These are phyloP conservation scores for Helichrysum umbraculigerum DNA, from an alignment of 129 eudicot genomes.

Conservation along the genomic window DNA sequence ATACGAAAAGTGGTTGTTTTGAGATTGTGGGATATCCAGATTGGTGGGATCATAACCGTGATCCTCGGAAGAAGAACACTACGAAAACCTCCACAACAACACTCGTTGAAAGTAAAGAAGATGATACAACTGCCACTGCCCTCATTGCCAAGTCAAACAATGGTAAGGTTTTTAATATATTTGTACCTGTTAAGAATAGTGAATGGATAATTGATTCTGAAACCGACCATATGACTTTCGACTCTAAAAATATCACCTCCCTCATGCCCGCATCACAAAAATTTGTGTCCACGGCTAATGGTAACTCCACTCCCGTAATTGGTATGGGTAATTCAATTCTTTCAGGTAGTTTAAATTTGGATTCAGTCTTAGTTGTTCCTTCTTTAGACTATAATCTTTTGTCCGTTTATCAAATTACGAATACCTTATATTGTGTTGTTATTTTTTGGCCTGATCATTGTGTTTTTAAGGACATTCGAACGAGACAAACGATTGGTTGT, in stretches of 20 bases:
- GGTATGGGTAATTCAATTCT: neutral
- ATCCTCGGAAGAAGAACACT: neutral
- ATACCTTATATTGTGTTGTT: too few species aligned
- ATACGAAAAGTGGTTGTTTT: neutral
- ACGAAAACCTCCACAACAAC: neutral
- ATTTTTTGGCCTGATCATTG: too few species aligned
- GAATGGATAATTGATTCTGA: slow-evolving; percentile 21
- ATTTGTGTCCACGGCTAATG: neutral
- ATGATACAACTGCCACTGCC: neutral
- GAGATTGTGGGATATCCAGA: slow-evolving; percentile 15
- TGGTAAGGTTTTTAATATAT: neutral
- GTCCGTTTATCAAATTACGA: neutral
- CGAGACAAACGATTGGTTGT: too few species aligned
- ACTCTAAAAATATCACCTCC: neutral
- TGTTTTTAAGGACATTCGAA: too few species aligned
- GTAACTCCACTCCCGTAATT: neutral
- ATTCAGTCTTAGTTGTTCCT: slow-evolving; percentile 6
- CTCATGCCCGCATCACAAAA: neutral
- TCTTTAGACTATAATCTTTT: slow-evolving; percentile 11
- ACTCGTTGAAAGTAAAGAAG: neutral
- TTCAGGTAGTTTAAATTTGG: neutral
- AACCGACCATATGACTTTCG: slow-evolving; percentile 17
- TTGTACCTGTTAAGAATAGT: slow-evolving; percentile 2
- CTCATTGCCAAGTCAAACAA: neutral
- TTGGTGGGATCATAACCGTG: neutral